These are phyloP conservation scores for Penicillium roqueforti DNA, from an alignment of 495 filamentous ascomycete species.

Conservation along the genomic window DNA sequence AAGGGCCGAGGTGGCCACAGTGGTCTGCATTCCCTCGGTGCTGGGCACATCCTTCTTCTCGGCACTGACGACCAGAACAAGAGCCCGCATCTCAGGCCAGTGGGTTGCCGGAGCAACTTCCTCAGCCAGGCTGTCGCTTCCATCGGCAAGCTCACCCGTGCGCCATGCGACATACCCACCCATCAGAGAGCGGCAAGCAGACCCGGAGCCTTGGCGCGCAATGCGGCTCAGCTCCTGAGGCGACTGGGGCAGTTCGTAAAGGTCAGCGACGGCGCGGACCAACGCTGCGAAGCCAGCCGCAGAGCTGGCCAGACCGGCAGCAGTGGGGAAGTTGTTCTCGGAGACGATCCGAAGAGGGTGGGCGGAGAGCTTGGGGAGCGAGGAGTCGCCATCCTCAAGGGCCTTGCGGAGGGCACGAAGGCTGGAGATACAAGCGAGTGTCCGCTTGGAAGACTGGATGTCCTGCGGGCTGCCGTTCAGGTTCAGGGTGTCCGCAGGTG, in stretches of 20 bases:
- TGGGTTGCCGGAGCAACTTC: conserved; percentile 80
- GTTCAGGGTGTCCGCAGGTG: conserved; percentile 65
- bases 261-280: conserved; percentile 84
- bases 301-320: conserved; percentile 88
- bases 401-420: conserved; percentile 70
- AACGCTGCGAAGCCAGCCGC: conserved; percentile 95
- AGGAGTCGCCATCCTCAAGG: conserved; percentile 65
- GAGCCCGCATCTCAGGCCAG: conserved; percentile 92
- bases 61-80: conserved; percentile 83
- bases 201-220: conserved; percentile 92
- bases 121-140: conserved; percentile 77
- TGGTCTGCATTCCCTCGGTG: conserved; percentile 94
- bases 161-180: conserved; percentile 97
- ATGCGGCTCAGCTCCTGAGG: conserved; percentile 80
- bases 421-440: conserved; percentile 83
- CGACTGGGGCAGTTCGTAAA: conserved; percentile 77
- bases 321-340: conserved; percentile 98
- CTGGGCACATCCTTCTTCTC: conserved; percentile 92
- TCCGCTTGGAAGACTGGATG: conserved; percentile 73
- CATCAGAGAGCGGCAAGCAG: conserved; percentile 85
- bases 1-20: conserved; percentile 78
- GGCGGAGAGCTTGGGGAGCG: conserved; percentile 70
- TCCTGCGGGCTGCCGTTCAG: conserved; percentile 82
- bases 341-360: conserved; percentile 77
- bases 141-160: conserved; percentile 65